A percentile compares a stretch with the other conserved stretches of the same genome.
These are phyloP conservation scores for Suillus variegatus DNA, from an alignment of 768 basidiomycete species.

Conservation along the genomic window DNA sequence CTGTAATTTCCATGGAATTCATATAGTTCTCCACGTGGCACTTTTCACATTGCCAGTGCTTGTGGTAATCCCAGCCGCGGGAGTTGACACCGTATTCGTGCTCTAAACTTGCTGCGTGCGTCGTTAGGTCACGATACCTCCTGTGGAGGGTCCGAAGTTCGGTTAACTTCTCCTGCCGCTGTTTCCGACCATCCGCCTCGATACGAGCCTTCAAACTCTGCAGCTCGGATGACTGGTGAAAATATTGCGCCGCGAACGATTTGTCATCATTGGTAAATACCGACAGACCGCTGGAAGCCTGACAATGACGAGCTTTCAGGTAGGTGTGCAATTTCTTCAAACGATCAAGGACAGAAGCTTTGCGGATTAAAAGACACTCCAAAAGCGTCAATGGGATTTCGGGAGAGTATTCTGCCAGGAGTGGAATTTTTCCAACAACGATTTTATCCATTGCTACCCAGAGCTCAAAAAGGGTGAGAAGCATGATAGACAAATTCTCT, in stretches of 20 bases:
- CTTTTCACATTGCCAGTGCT: slow-evolving; percentile 23
- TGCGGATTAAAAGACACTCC: slow-evolving; percentile 31
- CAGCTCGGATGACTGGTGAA: slow-evolving; percentile 22
- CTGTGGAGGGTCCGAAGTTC: background rate
- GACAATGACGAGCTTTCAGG: slow-evolving; percentile 31
- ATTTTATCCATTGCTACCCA: slow-evolving; percentile 38
- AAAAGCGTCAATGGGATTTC: slow-evolving; percentile 31
- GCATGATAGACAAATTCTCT: slow-evolving; percentile 42
- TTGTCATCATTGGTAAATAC: slow-evolving; percentile 17
- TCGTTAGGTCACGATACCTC: too few relatives aligned
- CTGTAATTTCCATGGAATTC: slow-evolving; percentile 27
- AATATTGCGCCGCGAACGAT: slow-evolving; percentile 40
- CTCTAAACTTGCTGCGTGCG: background rate
- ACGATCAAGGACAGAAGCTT: slow-evolving; percentile 27
- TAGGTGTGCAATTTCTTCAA: slow-evolving; percentile 31
- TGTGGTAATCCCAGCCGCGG: background rate
- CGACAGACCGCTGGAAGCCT: slow-evolving; percentile 22
- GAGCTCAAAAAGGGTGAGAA: slow-evolving; percentile 39
- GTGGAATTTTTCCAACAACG: slow-evolving; percentile 20
- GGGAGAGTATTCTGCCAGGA: slow-evolving; percentile 34
- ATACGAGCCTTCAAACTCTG: slow-evolving; percentile 32
- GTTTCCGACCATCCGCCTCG: slow-evolving; percentile 24
- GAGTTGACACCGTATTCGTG: background rate
- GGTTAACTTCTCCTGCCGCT: slow-evolving; percentile 23
- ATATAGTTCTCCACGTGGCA: slow-evolving; percentile 30